Percentiles rank a stretch among this genome's conserved stretches.
These are phyloP conservation scores for Micractinium sp. DNA, from an alignment of 139 green algal species.

Conservation along the genomic window DNA sequence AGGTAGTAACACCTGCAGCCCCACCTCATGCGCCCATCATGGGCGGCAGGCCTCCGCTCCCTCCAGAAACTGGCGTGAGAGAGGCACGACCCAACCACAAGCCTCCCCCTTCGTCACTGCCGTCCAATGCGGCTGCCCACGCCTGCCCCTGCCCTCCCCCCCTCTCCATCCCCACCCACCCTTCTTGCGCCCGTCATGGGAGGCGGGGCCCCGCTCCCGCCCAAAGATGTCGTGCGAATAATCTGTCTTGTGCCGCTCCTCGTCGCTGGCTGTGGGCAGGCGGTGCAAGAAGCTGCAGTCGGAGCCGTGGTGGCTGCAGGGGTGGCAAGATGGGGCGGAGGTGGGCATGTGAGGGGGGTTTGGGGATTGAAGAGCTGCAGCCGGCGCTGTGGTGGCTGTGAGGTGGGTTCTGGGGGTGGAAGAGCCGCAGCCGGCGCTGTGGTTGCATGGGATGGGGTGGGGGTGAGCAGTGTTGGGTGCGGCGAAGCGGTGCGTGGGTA, in stretches of 20 bases:
- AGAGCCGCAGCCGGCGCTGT: too few relatives aligned
- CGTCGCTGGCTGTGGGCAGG: conserved; percentile 63
- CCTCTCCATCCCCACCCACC: background rate
- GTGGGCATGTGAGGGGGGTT: background rate
- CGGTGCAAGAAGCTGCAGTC: conserved; percentile 75
- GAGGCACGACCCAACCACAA: too few relatives aligned
- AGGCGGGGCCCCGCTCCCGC: conserved; percentile 53
- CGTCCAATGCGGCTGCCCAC: background rate
- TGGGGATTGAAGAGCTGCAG: background rate
- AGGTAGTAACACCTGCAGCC: too few relatives aligned
- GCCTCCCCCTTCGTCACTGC: too few relatives aligned
- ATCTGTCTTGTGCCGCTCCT: conserved; percentile 59
- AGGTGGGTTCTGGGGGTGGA: too few relatives aligned
- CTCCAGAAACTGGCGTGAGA: too few relatives aligned
- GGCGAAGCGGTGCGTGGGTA: too few relatives aligned
- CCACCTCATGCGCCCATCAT: too few relatives aligned
- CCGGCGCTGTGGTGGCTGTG: background rate
- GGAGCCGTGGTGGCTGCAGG: conserved; percentile 64
- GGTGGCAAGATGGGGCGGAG: conserved; percentile 34
- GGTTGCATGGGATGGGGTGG: too few relatives aligned
- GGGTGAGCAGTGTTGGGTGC: too few relatives aligned
- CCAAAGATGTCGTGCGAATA: conserved; percentile 71
- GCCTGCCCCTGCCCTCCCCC: background rate
- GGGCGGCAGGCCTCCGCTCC: too few relatives aligned
- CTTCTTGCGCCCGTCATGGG: conserved; percentile 27